phyloP scores from a whole-genome alignment of 108 stramenopile genomes.

The Tribonema minus region DNA sequence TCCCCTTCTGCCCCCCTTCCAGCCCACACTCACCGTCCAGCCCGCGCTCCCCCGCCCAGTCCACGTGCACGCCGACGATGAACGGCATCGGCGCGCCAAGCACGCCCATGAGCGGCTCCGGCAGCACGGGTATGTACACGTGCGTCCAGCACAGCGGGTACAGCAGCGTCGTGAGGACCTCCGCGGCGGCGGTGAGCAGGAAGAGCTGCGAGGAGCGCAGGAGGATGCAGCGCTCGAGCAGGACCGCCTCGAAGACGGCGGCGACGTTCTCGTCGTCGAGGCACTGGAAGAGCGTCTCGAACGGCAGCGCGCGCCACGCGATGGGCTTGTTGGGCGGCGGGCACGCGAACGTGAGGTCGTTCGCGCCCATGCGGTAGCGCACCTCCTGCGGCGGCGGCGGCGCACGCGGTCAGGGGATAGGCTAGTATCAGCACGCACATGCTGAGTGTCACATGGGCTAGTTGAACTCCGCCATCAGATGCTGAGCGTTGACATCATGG shows the following conservation, averaged over 20 bases:
- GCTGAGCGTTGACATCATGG: too few species aligned
- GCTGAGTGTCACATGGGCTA: too few species aligned
- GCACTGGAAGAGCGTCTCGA: slow-evolving; percentile 52
- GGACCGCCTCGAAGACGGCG: slow-evolving; percentile 28
- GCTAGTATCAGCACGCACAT: too few species aligned
- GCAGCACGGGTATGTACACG: slow-evolving; percentile 54
- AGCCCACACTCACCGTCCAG: too few species aligned
- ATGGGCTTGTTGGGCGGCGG: slow-evolving; percentile 51
- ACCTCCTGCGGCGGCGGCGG: slow-evolving; percentile 12
- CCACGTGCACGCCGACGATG: slow-evolving; percentile 46
- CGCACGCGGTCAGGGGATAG: not conserved
- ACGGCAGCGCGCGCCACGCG: slow-evolving; percentile 46
- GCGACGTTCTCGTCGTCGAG: slow-evolving; percentile 45
- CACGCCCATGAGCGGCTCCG: slow-evolving; percentile 32
- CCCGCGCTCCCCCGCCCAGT: too few species aligned
- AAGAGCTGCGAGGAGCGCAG: slow-evolving; percentile 49
- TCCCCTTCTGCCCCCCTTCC: too few species aligned
- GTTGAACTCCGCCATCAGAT: too few species aligned
- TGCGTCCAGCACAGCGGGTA: slow-evolving; percentile 52
- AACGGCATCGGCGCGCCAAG: slow-evolving; percentile 50
- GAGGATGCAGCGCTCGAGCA: slow-evolving; percentile 47
- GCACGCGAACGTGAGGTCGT: slow-evolving; percentile 43
- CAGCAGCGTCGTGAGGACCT: slow-evolving; percentile 43
- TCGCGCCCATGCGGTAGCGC: slow-evolving; percentile 49
- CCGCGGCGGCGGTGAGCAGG: slow-evolving; percentile 46